Percentiles rank a stretch among this genome's conserved stretches.
phyloP scores from a whole-genome alignment of 2,329 filamentous ascomycete genomes.

The Onygena corvina region DNA sequence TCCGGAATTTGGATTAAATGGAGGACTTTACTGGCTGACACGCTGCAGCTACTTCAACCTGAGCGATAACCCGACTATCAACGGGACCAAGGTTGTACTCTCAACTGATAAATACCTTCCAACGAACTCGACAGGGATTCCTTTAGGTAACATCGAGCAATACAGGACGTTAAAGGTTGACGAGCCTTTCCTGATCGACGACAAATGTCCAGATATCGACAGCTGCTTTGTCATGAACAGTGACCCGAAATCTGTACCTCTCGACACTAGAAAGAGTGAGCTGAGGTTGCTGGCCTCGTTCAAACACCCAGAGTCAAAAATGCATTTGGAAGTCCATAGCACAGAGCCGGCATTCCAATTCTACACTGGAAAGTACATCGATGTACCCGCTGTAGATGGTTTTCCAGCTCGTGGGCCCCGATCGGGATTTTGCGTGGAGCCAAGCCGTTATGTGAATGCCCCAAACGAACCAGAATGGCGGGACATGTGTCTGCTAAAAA shows the following conservation, averaged over 20 bases:
- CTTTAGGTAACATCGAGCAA: slow-evolving; percentile 55
- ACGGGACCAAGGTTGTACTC: slow-evolving; percentile 50
- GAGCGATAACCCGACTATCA: slow-evolving; percentile 43
- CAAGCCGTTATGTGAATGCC: slow-evolving; percentile 81
- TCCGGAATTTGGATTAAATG: background rate
- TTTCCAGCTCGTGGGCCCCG: slow-evolving; percentile 53
- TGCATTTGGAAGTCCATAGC: slow-evolving; percentile 77
- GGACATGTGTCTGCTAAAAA: slow-evolving; percentile 66
- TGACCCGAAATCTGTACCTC: slow-evolving; percentile 46
- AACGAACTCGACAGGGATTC: slow-evolving; percentile 61
- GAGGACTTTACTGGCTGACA: background rate
- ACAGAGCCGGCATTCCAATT: slow-evolving; percentile 97
- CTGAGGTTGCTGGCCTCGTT: slow-evolving; percentile 59
- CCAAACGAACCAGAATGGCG: slow-evolving; percentile 71
- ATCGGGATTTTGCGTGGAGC: slow-evolving; percentile 83
- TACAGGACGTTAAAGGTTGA: slow-evolving; percentile 51
- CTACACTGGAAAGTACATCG: slow-evolving; percentile 78
- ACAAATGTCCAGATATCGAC: slow-evolving; percentile 63
- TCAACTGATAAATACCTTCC: slow-evolving; percentile 56
- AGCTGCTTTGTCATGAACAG: slow-evolving; percentile 75
- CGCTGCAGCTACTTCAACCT: slow-evolving; percentile 55
- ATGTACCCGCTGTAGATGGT: slow-evolving; percentile 53
- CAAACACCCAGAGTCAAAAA: slow-evolving; percentile 57
- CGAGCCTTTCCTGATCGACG: slow-evolving; percentile 59
- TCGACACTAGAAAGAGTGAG: slow-evolving; percentile 54